phyloP scores from a whole-genome alignment of 2,329 filamentous ascomycete genomes.

The Malbranchea cinnamomea region DNA sequence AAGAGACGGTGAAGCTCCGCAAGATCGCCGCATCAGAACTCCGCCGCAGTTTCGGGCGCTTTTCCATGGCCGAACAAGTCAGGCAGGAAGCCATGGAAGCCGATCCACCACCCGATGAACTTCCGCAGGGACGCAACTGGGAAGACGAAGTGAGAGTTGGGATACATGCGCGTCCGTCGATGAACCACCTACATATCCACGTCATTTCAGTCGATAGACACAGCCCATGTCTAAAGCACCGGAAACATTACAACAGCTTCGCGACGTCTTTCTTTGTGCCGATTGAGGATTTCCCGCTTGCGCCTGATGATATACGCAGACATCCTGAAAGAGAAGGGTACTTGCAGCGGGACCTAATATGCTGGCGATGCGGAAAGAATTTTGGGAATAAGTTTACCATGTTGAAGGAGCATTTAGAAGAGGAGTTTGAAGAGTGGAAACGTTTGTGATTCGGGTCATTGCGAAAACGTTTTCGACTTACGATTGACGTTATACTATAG shows the following conservation, averaged over 20 bases:
- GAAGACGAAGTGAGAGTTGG: constrained; percentile 56
- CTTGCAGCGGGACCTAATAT: constrained; percentile 51
- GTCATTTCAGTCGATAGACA: constrained; percentile 68
- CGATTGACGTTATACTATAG: too few species aligned
- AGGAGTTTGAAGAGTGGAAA: constrained; percentile 66
- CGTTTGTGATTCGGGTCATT: constrained; percentile 32
- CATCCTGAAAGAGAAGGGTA: constrained; percentile 43
- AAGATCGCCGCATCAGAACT: constrained; percentile 59
- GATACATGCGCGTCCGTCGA: constrained; percentile 75
- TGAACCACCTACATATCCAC: constrained; percentile 86
- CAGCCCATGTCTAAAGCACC: constrained; percentile 56
- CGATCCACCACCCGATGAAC: constrained; percentile 29
- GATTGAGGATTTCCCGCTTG: constrained; percentile 65
- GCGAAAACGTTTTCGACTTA: background rate
- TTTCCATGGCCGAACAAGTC: constrained; percentile 47
- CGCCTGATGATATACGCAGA: constrained; percentile 47
- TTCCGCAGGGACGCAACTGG: constrained; percentile 70
- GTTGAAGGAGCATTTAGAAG: constrained; percentile 59
- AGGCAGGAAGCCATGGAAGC: constrained; percentile 52
- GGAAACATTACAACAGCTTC: constrained; percentile 89
- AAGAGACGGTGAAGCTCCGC: constrained; percentile 47
- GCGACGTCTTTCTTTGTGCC: constrained; percentile 69
- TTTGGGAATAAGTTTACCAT: constrained; percentile 61
- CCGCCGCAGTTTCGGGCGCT: constrained; percentile 48
- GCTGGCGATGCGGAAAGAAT: constrained; percentile 67